phyloP scores from a whole-genome alignment of 2,329 filamentous ascomycete species.

The Passalora sequoiae region DNA sequence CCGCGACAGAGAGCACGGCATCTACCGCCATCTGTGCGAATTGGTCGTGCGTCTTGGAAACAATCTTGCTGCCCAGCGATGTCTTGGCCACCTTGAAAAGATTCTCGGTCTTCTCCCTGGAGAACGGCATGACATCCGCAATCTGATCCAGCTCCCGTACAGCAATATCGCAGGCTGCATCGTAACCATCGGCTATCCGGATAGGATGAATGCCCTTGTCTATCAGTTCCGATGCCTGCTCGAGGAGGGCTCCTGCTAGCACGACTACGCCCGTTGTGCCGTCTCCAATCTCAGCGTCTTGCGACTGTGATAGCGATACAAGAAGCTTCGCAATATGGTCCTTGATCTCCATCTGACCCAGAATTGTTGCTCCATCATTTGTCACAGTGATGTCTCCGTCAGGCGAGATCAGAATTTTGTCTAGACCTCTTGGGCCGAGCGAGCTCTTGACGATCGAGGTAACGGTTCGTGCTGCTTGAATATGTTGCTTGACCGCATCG shows the following conservation, averaged over 20 bases:
- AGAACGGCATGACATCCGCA: constrained; percentile 84
- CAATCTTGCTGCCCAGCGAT: constrained; percentile 95
- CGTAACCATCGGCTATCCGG: constrained; percentile 95
- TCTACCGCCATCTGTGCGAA: constrained; percentile 97
- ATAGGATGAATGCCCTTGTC: constrained; percentile 99
- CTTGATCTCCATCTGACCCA: constrained; percentile 95
- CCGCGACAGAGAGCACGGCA: constrained; percentile 91
- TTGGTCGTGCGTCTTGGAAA: constrained; percentile 97
- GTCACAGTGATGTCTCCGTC: constrained; percentile 99
- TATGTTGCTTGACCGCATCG: constrained; percentile 97
- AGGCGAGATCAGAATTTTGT: constrained; percentile 98
- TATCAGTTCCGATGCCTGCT: constrained; percentile 95
- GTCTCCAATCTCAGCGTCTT: constrained; percentile 98
- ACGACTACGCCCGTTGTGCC: constrained; percentile 98
- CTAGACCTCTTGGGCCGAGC: constrained; percentile 86
- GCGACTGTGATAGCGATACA: constrained; percentile 95
- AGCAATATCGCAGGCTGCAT: constrained; percentile 94
- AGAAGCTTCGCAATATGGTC: constrained; percentile 97
- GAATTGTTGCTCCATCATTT: constrained; percentile 96
- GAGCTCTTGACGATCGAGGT: constrained; percentile 97
- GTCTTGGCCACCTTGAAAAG: constrained; percentile 93
- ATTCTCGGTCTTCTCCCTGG: constrained; percentile 72
- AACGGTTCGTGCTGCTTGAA: constrained; percentile 91
- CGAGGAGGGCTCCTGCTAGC: constrained; percentile 84
- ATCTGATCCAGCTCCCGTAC: constrained; percentile 89